Evolutionary conservation across 192 early-diverging fungal species (phyloP).

Genomic region (Linnemannia hyalina): DNA sequence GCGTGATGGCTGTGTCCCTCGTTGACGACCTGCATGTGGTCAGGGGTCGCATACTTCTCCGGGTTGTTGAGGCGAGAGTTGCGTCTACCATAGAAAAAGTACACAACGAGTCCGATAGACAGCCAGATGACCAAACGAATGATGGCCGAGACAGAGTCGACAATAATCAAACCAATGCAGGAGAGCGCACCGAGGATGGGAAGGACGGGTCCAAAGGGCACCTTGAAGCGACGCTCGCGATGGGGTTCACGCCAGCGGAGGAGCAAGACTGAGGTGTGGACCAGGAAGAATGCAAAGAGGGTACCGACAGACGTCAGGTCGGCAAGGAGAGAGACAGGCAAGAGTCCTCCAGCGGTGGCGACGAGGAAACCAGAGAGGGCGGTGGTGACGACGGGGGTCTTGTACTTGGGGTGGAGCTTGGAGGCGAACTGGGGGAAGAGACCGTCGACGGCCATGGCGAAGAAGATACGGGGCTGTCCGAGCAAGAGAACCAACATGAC

Average conservation of each 20-base stretch:
- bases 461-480: conserved; percentile 91
- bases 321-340: conserved; percentile 88
- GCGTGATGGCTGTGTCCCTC: conserved; percentile 13
- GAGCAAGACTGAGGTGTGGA: conserved; percentile 79
- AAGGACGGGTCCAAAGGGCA: conserved; percentile 77
- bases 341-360: conserved; percentile 75
- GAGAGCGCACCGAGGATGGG: conserved; percentile 71
- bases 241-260: conserved; percentile 80
- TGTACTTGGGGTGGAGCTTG: conserved; percentile 76
- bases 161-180: conserved; percentile 74
- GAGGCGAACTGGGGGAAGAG: conserved; percentile 81
- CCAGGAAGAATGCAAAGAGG: conserved; percentile 87
- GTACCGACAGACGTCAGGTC: conserved; percentile 93
- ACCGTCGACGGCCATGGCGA: conserved; percentile 94
- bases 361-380: conserved; percentile 74
- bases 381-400: conserved; percentile 84
- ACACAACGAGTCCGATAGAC: conserved; percentile 80
- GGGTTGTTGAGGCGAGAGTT: conserved; percentile 72
- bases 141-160: conserved; percentile 75
- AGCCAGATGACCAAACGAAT: conserved; percentile 85
- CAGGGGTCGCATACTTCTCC: conserved; percentile 24
- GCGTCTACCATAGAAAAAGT: conserved; percentile 72
- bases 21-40: conserved; percentile 27
- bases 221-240: conserved; percentile 73
- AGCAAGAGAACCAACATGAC: conserved; percentile 83